Evolutionary conservation across 306 rosid genomes (phyloP).

Genomic region (Prunus padus): DNA sequence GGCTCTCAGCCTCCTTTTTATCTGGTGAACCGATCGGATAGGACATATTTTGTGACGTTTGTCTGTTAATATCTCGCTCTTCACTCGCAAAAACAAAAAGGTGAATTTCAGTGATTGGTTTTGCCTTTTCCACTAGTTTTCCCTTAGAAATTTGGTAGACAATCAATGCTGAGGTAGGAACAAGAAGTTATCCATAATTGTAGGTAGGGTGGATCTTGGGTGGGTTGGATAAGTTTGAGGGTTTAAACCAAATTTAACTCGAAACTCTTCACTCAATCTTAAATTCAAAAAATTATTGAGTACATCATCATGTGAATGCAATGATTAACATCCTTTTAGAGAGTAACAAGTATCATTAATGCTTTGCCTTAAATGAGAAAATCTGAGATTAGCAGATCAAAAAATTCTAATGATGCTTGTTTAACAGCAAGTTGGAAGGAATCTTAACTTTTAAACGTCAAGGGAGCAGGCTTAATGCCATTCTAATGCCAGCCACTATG

Average conservation of each 20-base stretch:
- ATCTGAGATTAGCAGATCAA: not conserved
- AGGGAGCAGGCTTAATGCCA: not conserved
- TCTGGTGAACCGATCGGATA: not conserved
- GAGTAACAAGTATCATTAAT: too few relatives aligned
- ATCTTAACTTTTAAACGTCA: constrained; percentile 6
- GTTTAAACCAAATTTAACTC: not conserved
- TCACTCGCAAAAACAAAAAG: not conserved
- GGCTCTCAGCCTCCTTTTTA: not conserved
- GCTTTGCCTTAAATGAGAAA: not conserved
- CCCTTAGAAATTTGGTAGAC: not conserved
- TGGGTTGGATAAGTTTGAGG: not conserved
- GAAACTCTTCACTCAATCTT: not conserved
- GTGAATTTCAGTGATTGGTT: constrained; percentile 1
- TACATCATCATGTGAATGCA: not conserved
- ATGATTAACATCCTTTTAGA: not conserved
- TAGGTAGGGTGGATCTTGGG: not conserved
- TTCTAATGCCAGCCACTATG: not conserved
- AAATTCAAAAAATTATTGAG: too few relatives aligned
- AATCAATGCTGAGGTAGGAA: not conserved
- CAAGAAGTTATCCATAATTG: not conserved
- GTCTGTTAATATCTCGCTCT: not conserved
- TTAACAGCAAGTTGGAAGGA: constrained; percentile 6
- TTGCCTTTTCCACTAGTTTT: not conserved
- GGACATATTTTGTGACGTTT: not conserved
- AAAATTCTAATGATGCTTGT: not conserved